Evolutionary conservation across 2,329 filamentous ascomycete genomes (phyloP).

Genomic region (Botrytis fabae): DNA sequence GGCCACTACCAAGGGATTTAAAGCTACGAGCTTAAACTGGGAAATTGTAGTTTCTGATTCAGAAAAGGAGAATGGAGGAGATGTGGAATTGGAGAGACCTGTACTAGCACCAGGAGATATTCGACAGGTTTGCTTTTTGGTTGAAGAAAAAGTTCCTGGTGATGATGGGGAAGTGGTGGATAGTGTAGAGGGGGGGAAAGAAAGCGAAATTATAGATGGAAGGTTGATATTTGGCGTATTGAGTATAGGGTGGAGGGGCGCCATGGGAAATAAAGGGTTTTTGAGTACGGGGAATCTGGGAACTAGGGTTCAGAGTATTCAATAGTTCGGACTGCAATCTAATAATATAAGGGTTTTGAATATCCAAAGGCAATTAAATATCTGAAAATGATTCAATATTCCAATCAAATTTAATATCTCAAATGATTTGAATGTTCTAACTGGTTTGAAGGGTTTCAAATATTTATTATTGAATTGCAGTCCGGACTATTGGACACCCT

Average conservation of each 20-base stretch:
- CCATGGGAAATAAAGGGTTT: slow-evolving; percentile 86
- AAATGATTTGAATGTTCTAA: too few relatives aligned
- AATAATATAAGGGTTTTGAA: too few relatives aligned
- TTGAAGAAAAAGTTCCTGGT: slow-evolving; percentile 45
- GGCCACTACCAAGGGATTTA: slow-evolving; percentile 53
- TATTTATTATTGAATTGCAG: too few relatives aligned
- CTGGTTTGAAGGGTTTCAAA: too few relatives aligned
- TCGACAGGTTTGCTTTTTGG: slow-evolving; percentile 65
- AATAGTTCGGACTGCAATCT: too few relatives aligned
- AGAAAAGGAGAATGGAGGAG: slow-evolving; percentile 30
- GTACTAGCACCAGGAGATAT: slow-evolving; percentile 63
- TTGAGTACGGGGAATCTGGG: slow-evolving; percentile 83
- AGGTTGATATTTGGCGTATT: slow-evolving; percentile 74
- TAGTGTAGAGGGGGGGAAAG: slow-evolving; percentile 31
- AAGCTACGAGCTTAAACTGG: slow-evolving; percentile 60
- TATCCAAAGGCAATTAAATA: too few relatives aligned
- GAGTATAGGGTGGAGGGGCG: slow-evolving; percentile 82
- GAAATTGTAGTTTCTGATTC: slow-evolving; percentile 37
- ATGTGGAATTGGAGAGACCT: slow-evolving; percentile 52
- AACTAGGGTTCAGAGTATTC: slow-evolving; percentile 42
- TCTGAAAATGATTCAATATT: too few relatives aligned
- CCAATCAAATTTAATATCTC: too few relatives aligned
- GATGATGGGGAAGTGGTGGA: slow-evolving; percentile 35
- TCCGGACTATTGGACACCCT: too few relatives aligned
- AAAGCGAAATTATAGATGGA: slow-evolving; percentile 50